Conservation (phyloP, 2,329 filamentous ascomycete genomes). For the Cladophialophora exuberans region DNA sequence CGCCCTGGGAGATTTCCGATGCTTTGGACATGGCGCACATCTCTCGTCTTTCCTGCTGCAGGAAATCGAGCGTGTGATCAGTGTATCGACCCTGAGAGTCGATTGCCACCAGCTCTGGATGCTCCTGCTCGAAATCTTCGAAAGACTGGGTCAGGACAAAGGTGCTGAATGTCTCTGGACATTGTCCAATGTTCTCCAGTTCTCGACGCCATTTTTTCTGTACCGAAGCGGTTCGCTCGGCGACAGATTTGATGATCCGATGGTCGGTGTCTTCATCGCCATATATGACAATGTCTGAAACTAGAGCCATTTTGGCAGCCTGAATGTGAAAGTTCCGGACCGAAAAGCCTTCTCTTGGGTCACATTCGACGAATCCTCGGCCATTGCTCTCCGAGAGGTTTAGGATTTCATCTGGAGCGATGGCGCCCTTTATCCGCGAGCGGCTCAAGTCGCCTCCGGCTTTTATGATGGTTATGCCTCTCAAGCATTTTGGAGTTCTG, state of each 20-base stretch:
- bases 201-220: conserved; percentile 75
- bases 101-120: conserved; percentile 73
- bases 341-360: conserved; percentile 88
- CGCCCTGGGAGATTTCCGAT: conserved; percentile 85
- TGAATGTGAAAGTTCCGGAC: conserved; percentile 98
- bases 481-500: conserved; percentile 73
- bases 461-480: conserved; percentile 84
- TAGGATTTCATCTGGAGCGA: conserved; percentile 80
- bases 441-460: conserved; percentile 76
- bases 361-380: conserved; percentile 75
- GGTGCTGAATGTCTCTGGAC: conserved; percentile 75
- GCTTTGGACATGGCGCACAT: conserved; percentile 93
- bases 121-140: conserved; percentile 68
- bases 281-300: conserved; percentile 93
- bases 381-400: conserved; percentile 51
- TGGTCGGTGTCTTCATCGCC: conserved; percentile 69
- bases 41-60: conserved; percentile 82
- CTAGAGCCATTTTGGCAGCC: conserved; percentile 79
- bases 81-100: conserved; percentile 73
- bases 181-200: conserved; percentile 59
- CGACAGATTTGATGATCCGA: conserved; percentile 67
- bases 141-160: conserved; percentile 69
- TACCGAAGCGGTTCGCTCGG: conserved; percentile 69
- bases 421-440: conserved; percentile 82
- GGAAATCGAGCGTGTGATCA: conserved; percentile 82